Percentiles rank a stretch among this genome's conserved stretches.
Evolutionary conservation across 306 rosid genomes (phyloP).

Genomic region (Rosa lucieae): DNA sequence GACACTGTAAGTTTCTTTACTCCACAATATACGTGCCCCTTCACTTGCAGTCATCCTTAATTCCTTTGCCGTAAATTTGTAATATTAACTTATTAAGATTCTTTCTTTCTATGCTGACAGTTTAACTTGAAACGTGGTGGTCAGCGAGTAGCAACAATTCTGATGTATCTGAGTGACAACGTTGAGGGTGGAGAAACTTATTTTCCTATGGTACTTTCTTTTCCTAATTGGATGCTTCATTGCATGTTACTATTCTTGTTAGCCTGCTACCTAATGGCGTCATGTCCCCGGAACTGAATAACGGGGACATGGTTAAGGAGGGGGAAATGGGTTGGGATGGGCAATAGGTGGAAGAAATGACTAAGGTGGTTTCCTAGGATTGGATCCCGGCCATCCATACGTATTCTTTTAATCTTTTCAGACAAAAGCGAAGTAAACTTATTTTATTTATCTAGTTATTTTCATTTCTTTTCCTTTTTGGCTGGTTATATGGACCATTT

Average conservation of each 20-base stretch:
- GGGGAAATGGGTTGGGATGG: neutral
- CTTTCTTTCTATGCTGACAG: conserved; percentile 39
- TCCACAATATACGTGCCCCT: neutral
- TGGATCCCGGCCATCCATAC: neutral
- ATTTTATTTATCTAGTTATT: neutral
- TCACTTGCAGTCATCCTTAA: conserved; percentile 21
- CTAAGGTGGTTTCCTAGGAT: neutral
- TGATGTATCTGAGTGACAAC: conserved; percentile 86
- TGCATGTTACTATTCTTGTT: neutral
- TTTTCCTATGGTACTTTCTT: conserved; percentile 70
- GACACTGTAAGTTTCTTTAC: conserved; percentile 71
- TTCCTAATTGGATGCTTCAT: conserved; percentile 29
- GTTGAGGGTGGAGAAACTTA: conserved; percentile 98
- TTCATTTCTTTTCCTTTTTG: neutral
- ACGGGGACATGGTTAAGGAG: neutral
- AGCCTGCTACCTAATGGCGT: neutral
- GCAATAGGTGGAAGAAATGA: neutral
- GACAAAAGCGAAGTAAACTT: neutral
- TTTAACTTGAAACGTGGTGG: conserved; percentile 98
- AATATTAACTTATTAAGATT: neutral
- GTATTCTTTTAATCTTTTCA: neutral
- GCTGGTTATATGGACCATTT: neutral
- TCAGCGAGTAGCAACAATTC: conserved; percentile 94
- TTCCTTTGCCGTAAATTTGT: conserved; percentile 14
- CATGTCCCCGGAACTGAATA: neutral